phyloP scores from a whole-genome alignment of 148 eudicot species.

The Cornus kousa region DNA sequence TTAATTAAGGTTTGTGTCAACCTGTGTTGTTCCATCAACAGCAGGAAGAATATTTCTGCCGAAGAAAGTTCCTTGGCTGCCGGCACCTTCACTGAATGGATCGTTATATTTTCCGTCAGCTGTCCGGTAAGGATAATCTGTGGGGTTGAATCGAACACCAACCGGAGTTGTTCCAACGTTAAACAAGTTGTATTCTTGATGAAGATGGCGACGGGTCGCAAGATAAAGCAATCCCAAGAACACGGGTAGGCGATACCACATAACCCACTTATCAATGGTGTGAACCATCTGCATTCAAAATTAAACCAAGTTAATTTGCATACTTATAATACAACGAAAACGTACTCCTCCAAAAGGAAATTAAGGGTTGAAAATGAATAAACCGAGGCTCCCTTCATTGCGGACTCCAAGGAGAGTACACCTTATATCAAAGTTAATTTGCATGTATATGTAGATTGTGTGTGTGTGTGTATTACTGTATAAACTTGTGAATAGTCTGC shows the following conservation, averaged over 20 bases:
- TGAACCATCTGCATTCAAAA: slow-evolving; percentile 33
- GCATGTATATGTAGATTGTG: no score
- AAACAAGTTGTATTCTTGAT: slow-evolving; percentile 35
- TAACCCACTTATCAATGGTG: slow-evolving; percentile 22
- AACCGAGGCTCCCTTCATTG: no score
- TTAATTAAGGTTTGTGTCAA: no score
- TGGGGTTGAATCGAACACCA: slow-evolving; percentile 19
- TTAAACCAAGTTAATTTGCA: no score
- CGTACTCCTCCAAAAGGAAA: no score
- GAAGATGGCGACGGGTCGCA: slow-evolving; percentile 29
- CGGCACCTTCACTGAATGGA: slow-evolving; percentile 31
- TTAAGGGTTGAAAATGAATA: no score
- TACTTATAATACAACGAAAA: no score
- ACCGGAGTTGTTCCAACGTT: slow-evolving; percentile 31
- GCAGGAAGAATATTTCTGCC: slow-evolving; percentile 42
- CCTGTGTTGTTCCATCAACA: background rate
- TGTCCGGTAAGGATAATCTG: slow-evolving; percentile 23
- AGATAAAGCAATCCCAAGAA: slow-evolving; percentile 37
- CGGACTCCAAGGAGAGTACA: no score
- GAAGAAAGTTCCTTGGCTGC: slow-evolving; percentile 36
- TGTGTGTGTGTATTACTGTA: no score
- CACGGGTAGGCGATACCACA: slow-evolving; percentile 40
- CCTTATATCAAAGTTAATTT: background rate
- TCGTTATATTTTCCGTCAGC: slow-evolving; percentile 30
- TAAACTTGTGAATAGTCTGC: background rate